Evolutionary conservation across 495 filamentous ascomycete genomes (phyloP).

Genomic region (Collariella sp.): DNA sequence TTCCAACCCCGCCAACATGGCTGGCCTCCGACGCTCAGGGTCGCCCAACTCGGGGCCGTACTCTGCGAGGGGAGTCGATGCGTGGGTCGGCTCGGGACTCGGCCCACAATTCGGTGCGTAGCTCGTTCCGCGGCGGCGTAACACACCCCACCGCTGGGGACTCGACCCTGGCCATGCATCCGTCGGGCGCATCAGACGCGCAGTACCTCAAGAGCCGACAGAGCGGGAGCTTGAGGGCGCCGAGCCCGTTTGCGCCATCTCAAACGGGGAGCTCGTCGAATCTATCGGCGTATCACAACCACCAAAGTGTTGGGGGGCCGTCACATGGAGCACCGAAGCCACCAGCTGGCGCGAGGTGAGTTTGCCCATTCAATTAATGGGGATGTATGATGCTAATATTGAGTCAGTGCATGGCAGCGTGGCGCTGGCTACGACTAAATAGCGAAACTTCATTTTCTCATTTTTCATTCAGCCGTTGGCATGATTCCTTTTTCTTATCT

Average conservation of each 20-base stretch:
- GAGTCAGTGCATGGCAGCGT: conserved; percentile 43
- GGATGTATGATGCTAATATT: conserved; percentile 6
- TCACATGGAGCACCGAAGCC: background rate
- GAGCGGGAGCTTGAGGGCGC: conserved; percentile 20
- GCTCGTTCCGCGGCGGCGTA: conserved; percentile 7
- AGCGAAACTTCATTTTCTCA: background rate
- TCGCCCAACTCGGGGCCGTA: conserved; percentile 12
- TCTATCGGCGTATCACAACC: background rate
- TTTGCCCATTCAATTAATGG: background rate
- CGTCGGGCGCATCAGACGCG: background rate
- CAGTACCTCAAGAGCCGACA: conserved; percentile 8
- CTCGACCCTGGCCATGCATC: conserved; percentile 2
- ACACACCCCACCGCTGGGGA: background rate
- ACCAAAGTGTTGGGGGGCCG: background rate
- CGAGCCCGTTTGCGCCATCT: conserved; percentile 19
- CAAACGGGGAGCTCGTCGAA: conserved; percentile 2
- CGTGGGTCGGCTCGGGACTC: conserved; percentile 4
- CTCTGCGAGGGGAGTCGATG: conserved; percentile 10
- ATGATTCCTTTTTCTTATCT: background rate
- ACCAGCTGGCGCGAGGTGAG: conserved; percentile 36
- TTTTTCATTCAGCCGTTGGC: background rate
- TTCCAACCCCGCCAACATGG: conserved; percentile 34
- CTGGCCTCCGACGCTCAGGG: conserved; percentile 19
- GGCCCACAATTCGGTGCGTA: conserved; percentile 8
- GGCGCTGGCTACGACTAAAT: conserved; percentile 46